These are phyloP conservation scores for Aspergillus sp. DNA, from an alignment of 2,329 filamentous ascomycete species.

Conservation along the genomic window DNA sequence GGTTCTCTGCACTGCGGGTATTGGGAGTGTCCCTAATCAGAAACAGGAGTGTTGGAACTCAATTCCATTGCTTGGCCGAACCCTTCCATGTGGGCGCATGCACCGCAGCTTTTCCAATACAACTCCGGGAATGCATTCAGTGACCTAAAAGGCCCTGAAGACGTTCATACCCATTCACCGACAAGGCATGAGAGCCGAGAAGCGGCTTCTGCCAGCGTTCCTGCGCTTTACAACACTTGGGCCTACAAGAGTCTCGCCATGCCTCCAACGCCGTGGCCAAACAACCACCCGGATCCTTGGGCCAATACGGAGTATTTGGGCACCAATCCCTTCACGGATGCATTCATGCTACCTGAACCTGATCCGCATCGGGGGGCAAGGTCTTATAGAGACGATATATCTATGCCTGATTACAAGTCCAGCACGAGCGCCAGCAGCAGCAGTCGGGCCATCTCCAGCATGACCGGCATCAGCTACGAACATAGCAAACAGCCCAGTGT, in stretches of 20 bases:
- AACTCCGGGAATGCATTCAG: conserved; percentile 15
- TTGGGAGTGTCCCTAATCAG: conserved; percentile 7
- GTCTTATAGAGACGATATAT: conserved; percentile 37
- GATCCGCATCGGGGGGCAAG: conserved; percentile 25
- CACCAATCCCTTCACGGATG: conserved; percentile 37
- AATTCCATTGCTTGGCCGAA: conserved; percentile 76
- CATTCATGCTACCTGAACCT: conserved; percentile 15
- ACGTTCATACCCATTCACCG: conserved; percentile 59
- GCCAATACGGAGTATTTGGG: conserved; percentile 18
- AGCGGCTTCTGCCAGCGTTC: neutral
- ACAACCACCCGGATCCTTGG: conserved; percentile 19
- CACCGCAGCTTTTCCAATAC: conserved; percentile 28
- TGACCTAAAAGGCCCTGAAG: conserved; percentile 40
- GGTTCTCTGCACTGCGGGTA: neutral
- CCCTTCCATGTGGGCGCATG: conserved; percentile 56
- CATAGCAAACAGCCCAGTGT: conserved; percentile 35
- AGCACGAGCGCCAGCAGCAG: conserved; percentile 31
- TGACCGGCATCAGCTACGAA: conserved; percentile 35
- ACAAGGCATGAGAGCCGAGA: conserved; percentile 29
- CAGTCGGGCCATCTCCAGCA: conserved; percentile 34
- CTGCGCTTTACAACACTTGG: conserved; percentile 19
- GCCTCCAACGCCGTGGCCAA: conserved; percentile 19
- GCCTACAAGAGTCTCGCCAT: conserved; percentile 24
- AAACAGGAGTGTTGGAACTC: conserved; percentile 60
- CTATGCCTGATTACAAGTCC: conserved; percentile 44